Conservation (phyloP, 2,329 filamentous ascomycete genomes). For the Alternaria longipes region DNA sequence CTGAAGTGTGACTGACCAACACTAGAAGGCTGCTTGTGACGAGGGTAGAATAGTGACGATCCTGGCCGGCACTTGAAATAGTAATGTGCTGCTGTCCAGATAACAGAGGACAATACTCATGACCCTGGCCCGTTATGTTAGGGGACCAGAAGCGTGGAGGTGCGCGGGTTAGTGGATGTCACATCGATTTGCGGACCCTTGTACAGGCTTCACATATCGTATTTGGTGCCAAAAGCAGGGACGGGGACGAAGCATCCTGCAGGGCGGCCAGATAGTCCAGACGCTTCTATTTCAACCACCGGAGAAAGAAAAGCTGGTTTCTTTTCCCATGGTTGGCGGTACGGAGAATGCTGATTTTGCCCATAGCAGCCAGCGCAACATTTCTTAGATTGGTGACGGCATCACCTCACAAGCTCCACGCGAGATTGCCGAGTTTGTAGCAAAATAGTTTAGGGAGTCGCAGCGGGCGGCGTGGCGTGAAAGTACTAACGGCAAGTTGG, state of each 20-base stretch:
- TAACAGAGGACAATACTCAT: conserved; percentile 17
- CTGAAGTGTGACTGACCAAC: conserved; percentile 5
- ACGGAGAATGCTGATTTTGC: not conserved
- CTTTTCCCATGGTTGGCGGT: not conserved
- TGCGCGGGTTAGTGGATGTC: conserved; percentile 19
- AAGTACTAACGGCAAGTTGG: conserved; percentile 3
- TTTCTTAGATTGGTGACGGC: conserved; percentile 7
- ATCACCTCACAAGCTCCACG: conserved; percentile 1
- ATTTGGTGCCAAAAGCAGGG: conserved; percentile 19
- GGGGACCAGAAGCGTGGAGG: conserved; percentile 12
- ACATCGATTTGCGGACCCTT: conserved; percentile 21
- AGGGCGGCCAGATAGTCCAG: conserved; percentile 11
- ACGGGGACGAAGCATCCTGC: conserved; percentile 17
- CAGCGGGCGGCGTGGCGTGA: not conserved
- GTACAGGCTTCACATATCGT: conserved; percentile 11
- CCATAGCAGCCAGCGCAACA: not conserved
- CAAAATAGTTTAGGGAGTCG: not conserved
- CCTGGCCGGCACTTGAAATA: conserved; percentile 9
- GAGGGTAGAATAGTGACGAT: conserved; percentile 2
- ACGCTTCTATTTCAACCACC: conserved; percentile 2
- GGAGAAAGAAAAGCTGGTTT: not conserved
- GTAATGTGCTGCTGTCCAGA: conserved; percentile 17
- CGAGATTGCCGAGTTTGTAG: conserved; percentile 9
- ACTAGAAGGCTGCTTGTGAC: not conserved
- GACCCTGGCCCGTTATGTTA: conserved; percentile 5